Evolutionary conservation across 1,139 yeast species (phyloP), one percentile per base, ranked within the genome.

Genomic region (Taphrina deformans): DNA sequence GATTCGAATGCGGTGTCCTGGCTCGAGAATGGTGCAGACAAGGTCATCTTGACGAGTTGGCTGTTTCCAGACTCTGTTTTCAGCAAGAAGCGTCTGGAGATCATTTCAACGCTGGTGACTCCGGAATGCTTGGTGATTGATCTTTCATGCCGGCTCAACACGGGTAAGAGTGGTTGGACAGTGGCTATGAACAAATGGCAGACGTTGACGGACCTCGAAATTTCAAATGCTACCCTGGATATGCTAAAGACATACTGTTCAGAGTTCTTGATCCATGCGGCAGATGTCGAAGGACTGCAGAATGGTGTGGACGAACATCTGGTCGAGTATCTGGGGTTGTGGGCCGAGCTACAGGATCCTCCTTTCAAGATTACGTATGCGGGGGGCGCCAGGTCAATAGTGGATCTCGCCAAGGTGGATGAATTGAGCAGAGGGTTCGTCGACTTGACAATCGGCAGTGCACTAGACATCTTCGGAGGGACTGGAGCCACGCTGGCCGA

Each of bases 161-260:
- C 82, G 38, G 79, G 80, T 1, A 75, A 71, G 2, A 69, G 72
- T 2, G 76, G 78, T 56, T 93, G 99, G 99, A 83, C 86, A 26
- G 98, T 95, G 6, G 97, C 98, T 3, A 93, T 91, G 85, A 91
- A 95, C 76, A 88, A 92, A 75, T 93, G 99, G 99, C 97, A 92
- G 76, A 89, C 95, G 0, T 77, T 92, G 48, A 93, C 99, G 0
- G 80, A 80, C 55, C 82, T 85, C 59, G 82, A 77, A 65, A 79
- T 93, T 65, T 79, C 79, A 61, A 74, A 75, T 48, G 82, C 82
- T 33, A 82, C 89, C 33, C 80, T 93, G 65, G 74, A 71, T 3
- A 69, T 75, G 65, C 80, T 93, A 41, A 77, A 87, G 14, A 66
- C 79, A 60, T 89, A 87, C 75, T 89, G 98, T 72, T 83, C 84